Conservation (phyloP, 805 yeast genomes). For the Candida broadrunensis region DNA sequence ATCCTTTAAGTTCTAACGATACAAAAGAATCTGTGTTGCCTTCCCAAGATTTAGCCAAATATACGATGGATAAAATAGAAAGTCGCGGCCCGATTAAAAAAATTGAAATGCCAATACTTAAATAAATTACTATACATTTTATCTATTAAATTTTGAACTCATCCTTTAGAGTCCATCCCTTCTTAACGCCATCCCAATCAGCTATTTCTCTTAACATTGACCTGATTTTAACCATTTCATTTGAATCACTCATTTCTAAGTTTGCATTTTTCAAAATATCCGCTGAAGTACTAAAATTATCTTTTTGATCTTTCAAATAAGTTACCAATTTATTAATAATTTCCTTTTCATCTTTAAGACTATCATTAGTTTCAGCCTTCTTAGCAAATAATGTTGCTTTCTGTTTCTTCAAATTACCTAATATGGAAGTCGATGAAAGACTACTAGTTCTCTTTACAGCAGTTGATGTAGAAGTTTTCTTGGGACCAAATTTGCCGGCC, state of each 20-base stretch:
- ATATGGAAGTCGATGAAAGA: conserved; percentile 47
- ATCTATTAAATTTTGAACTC: conserved; percentile 27
- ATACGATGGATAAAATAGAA: no score
- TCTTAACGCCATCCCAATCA: conserved; percentile 54
- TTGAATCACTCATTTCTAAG: conserved; percentile 27
- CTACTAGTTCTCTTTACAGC: conserved; percentile 3
- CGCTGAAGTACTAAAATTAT: conserved; percentile 45
- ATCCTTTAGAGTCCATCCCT: conserved; percentile 65
- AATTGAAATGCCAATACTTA: no score
- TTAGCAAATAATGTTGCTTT: conserved; percentile 11
- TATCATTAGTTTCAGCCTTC: conserved; percentile 4
- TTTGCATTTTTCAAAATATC: conserved; percentile 42
- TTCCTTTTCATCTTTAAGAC: conserved; percentile 4
- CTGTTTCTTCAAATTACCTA: conserved; percentile 43
- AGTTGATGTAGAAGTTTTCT: conserved; percentile 7
- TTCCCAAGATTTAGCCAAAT: no score
- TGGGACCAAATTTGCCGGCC: conserved; percentile 60
- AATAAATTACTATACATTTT: not conserved
- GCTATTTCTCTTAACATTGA: conserved; percentile 69
- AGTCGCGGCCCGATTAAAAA: no score
- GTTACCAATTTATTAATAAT: conserved; percentile 35
- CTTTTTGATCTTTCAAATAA: conserved; percentile 34
- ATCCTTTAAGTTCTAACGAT: no score
- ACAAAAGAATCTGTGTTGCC: no score
- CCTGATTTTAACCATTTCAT: conserved; percentile 59